Evolutionary conservation across 192 early-diverging fungal genomes (phyloP), one percentile per base, ranked within the genome.

Genomic region (Paraglomus brasilianum): DNA sequence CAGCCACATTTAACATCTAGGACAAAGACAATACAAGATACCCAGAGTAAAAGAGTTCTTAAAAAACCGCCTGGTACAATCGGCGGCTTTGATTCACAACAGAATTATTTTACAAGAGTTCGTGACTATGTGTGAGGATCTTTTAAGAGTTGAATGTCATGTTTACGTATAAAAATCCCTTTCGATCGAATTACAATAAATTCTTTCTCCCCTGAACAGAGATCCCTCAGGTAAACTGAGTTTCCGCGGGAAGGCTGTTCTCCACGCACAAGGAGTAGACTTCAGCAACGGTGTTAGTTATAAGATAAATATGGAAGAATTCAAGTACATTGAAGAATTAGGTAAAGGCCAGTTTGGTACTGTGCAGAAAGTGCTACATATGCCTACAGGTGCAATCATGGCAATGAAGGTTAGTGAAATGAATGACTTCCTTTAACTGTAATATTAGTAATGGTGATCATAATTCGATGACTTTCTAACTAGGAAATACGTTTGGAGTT

Each of bases 281-380:
- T 97, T 97, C 75, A 87, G 83, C 68, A 92, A 86, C 79, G 94
- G 94, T 60, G 89, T 86, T 65, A 87, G 85, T 69, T 96, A 95
- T 76, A 86, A 84, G 51, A 94, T 97, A 66, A 89, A 91, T 42
- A 93, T 94, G 91, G 78, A 87, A 52, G 92, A 97, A 50, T 80
- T 97, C 56, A 70, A 83, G 44, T 77, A 93, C 22, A 71, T 85
- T 17, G 88, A 89, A 71, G 92, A 90, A 75, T 81, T 97, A 9
- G 95, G 94, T 36, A 89, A 91, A 49, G 95, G 95, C 3, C 95
- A 96, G 78, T 97, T 91, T 70, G 95, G 95, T n/a, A 87, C 90
- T 0, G 95, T 97, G 60, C 93, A 92, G 72, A 90, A 87, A 70
- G 95, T 97, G 19, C 89, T 83, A 56, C 95, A 97, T 72, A 82